Percentiles rank a stretch among this genome's conserved stretches.
These are phyloP conservation scores for Metarhizium rileyi DNA, from an alignment of 2,329 filamentous ascomycete species.

Conservation along the genomic window DNA sequence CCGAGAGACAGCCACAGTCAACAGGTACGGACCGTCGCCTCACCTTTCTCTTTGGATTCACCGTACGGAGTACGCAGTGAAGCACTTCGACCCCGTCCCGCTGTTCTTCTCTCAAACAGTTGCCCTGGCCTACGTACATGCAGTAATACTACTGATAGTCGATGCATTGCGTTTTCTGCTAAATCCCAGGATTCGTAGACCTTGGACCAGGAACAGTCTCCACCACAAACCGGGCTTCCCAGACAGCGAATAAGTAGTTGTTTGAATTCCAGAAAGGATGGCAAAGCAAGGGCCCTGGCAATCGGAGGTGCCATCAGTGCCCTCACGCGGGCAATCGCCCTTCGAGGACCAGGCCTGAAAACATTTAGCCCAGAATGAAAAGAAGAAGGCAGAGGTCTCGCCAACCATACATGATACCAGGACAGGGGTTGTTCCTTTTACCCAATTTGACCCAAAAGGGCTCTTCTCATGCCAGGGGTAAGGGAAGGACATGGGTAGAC, in stretches of 20 bases:
- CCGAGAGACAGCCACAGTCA: not conserved
- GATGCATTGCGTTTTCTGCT: not conserved
- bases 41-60: no score
- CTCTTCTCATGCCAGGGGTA: not conserved
- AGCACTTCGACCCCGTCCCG: no score
- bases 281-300: not conserved
- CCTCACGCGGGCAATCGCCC: no score
- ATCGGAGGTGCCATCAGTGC: not conserved
- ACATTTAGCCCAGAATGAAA: not conserved
- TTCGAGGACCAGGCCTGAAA: not conserved
- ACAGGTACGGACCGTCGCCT: no score
- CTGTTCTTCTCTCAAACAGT: not conserved
- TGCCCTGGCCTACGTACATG: not conserved
- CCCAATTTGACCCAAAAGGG: constrained; percentile 1
- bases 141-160: no score
- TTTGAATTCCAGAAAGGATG: not conserved
- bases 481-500: not conserved
- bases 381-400: not conserved
- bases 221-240: not conserved
- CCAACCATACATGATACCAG: not conserved
- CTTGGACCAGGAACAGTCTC: not conserved
- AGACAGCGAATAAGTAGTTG: not conserved
- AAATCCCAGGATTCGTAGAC: not conserved
- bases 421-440: not conserved
- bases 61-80: no score